phyloP scores from a whole-genome alignment of 306 rosid genomes.

The Fagus sylvatica region DNA sequence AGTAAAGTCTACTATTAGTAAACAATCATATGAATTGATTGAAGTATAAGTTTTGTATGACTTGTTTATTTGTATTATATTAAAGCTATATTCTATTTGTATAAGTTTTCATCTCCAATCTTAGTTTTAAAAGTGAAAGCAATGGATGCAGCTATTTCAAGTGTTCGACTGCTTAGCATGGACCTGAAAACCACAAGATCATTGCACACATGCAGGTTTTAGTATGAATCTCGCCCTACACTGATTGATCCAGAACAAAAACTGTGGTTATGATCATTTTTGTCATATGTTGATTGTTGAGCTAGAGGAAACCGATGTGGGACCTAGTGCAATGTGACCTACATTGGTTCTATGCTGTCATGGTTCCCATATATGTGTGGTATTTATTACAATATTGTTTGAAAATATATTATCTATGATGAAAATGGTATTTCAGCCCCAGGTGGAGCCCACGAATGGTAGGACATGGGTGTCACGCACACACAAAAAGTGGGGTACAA shows the following conservation, averaged over 20 bases:
- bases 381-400: background rate
- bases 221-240: no score
- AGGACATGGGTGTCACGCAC: conserved; percentile 1
- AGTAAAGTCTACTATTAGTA: no score
- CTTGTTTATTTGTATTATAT: no score
- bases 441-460: conserved; percentile 21
- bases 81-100: no score
- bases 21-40: no score
- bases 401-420: background rate
- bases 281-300: conserved; percentile 11
- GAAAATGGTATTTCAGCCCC: background rate
- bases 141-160: no score
- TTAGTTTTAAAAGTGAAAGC: no score
- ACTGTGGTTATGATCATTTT: background rate
- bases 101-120: no score
- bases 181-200: background rate
- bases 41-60: no score
- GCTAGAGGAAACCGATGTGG: conserved; percentile 6
- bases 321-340: conserved; percentile 10
- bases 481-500: background rate
- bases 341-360: background rate
- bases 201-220: background rate
- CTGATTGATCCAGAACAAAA: background rate
- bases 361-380: background rate
- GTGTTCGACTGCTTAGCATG: background rate